Base-by-base conservation (phyloP, 169 alveolate genomes). In the Eimeria mitis region DNA sequence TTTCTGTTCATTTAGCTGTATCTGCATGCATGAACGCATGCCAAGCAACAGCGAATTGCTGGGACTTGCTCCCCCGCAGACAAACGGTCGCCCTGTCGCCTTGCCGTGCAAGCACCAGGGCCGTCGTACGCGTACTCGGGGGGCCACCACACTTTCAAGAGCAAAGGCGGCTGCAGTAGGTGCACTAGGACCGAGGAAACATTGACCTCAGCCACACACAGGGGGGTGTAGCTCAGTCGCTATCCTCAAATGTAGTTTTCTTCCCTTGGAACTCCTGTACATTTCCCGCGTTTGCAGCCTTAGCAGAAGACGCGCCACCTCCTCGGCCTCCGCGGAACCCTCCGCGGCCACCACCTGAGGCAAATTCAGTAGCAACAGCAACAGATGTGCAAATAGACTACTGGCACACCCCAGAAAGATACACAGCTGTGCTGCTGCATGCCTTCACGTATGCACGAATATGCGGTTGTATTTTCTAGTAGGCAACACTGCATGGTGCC, bases 261-360 rank as follows among this genome's bases (percentile, higher is more conserved):
- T 56, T 95, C 42, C 97, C 97, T 70, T 95, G 92, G 70, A 95
- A 95, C 61, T 95, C 94, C 81, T 95, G 97, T 47, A 95, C 95
- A 40, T 34, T 88, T 25, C 97, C 97, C 42, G 89, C 95, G 37
- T 95, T 95, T 23, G 94, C 95, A 11, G 97, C 97, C 94, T 95
- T 85, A 23, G 91, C 97, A 16, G 94, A 37, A 34, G 89, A 68
- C 42, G 89, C 42, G 44, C 96, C 95, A 23, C 98, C 98, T 25
- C 96, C 97, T 21, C 95, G 90, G 49, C 97, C 96, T 0, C 97
- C 88, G 2, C 97, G 95, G 70, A 97, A 89, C 65, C 97, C 95
- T 2, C 97, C 96, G 40, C 97, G 91, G 95, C 96, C 95, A 19
- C 87, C 87, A 25, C 87, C 87, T 76, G 87, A 56, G 31, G 6